Percentiles rank a stretch among this genome's conserved stretches.
phyloP scores from a whole-genome alignment of 805 yeast species.

The Ogataea ganodermae region DNA sequence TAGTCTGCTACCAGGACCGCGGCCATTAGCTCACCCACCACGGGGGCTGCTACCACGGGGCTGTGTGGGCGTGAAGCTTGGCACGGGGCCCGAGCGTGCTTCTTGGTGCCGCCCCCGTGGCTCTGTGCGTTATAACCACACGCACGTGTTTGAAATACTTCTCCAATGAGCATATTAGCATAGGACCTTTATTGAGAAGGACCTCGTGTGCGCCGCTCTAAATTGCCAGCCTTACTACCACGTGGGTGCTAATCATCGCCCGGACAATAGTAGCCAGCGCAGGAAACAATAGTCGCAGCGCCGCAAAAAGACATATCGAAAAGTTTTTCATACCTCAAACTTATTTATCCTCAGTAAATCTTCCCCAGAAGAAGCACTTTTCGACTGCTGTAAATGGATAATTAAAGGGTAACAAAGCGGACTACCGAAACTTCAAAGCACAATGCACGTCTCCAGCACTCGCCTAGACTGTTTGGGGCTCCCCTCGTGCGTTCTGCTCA shows the following conservation, averaged over 20 bases:
- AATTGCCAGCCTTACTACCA: slow-evolving; percentile 4
- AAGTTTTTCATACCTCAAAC: not conserved
- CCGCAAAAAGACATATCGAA: not conserved
- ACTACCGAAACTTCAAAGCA: too few relatives aligned
- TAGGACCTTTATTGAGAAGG: slow-evolving; percentile 8
- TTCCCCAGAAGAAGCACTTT: too few relatives aligned
- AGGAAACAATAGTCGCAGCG: not conserved
- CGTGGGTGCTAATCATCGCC: slow-evolving; percentile 13
- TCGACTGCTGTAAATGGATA: too few relatives aligned
- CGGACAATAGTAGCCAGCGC: too few relatives aligned
- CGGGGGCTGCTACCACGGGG: not conserved
- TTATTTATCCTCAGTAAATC: too few relatives aligned
- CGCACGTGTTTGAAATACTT: slow-evolving; percentile 2
- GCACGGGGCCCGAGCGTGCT: not conserved
- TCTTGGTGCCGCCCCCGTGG: not conserved
- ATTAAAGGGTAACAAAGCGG: too few relatives aligned
- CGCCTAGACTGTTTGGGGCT: too few relatives aligned
- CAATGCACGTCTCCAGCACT: too few relatives aligned
- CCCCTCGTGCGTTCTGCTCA: too few relatives aligned
- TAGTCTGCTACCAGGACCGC: not conserved
- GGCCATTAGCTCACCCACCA: too few relatives aligned
- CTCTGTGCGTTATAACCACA: not conserved
- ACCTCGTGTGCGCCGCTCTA: slow-evolving; percentile 17
- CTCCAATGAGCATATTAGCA: not conserved
- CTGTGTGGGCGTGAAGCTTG: not conserved